Percentiles rank a stretch among this genome's conserved stretches.
Evolutionary conservation across 1,284 basidiomycete species (phyloP).

Genomic region (Boletellus deceptivus): DNA sequence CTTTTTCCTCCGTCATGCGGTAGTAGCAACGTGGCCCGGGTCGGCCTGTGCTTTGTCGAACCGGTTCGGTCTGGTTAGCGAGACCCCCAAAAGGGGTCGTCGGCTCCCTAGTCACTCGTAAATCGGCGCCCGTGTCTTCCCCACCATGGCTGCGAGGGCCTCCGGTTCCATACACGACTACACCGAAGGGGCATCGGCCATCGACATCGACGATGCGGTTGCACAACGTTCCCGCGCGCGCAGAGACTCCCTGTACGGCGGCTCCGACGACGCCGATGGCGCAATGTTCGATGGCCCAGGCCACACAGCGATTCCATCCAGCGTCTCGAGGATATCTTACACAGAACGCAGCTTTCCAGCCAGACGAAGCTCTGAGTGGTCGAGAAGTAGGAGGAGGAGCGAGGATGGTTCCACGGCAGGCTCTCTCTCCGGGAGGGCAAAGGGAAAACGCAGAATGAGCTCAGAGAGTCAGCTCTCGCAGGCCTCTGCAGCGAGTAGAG

Average conservation of each 20-base stretch:
- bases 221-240: slow-evolving; percentile 48
- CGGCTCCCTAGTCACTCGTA: neutral
- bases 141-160: slow-evolving; percentile 11
- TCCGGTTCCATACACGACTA: slow-evolving; percentile 52
- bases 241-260: slow-evolving; percentile 63
- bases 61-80: neutral
- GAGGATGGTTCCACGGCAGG: slow-evolving; percentile 37
- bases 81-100: slow-evolving; percentile 17
- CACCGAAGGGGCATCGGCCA: slow-evolving; percentile 77
- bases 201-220: slow-evolving; percentile 64
- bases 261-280: slow-evolving; percentile 48
- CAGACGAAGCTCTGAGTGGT: slow-evolving; percentile 58
- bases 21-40: neutral
- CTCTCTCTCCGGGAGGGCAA: slow-evolving; percentile 30
- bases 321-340: slow-evolving; percentile 73
- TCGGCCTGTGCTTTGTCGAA: neutral
- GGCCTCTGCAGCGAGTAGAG: slow-evolving; percentile 29
- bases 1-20: neutral
- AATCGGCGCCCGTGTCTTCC: too few relatives aligned
- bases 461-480: slow-evolving; percentile 46
- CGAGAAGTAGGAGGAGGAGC: slow-evolving; percentile 51
- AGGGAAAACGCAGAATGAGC: slow-evolving; percentile 44
- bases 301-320: slow-evolving; percentile 68
- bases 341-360: slow-evolving; percentile 42
- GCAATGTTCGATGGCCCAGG: slow-evolving; percentile 77